phyloP scores from a whole-genome alignment of 2,329 filamentous ascomycete species.

The Penicillium aurantiogriseum region DNA sequence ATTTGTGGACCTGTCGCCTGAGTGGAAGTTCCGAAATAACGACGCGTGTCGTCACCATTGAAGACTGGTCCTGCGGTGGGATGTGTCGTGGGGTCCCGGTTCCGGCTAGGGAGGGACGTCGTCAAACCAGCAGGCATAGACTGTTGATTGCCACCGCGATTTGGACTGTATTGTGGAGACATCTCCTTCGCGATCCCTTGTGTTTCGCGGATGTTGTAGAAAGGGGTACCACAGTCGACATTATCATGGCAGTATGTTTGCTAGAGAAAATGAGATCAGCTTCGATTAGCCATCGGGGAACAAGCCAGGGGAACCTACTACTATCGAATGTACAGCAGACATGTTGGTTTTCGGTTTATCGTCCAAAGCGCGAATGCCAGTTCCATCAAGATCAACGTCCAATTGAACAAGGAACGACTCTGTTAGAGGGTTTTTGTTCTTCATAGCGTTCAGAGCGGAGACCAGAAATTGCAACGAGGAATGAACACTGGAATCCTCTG shows the following conservation, averaged over 20 bases:
- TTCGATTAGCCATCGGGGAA: neutral
- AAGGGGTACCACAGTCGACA: slow-evolving; percentile 8
- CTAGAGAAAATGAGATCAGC: slow-evolving; percentile 13
- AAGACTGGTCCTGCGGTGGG: neutral
- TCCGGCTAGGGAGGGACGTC: slow-evolving; percentile 29
- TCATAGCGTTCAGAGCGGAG: slow-evolving; percentile 84
- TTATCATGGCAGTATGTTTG: slow-evolving; percentile 11
- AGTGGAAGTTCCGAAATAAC: slow-evolving; percentile 12
- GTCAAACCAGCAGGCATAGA: slow-evolving; percentile 6
- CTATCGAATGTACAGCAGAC: slow-evolving; percentile 12
- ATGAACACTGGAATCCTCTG: slow-evolving; percentile 72
- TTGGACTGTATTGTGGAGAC: slow-evolving; percentile 4
- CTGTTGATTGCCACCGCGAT: slow-evolving; percentile 3
- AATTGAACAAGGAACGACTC: slow-evolving; percentile 93
- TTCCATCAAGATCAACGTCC: slow-evolving; percentile 79
- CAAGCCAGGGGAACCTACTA: slow-evolving; percentile 5
- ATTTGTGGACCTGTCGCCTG: slow-evolving; percentile 5
- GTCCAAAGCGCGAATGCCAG: slow-evolving; percentile 32
- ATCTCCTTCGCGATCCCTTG: neutral
- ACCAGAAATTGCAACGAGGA: slow-evolving; percentile 88
- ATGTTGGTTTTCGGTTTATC: slow-evolving; percentile 9
- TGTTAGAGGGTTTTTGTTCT: slow-evolving; percentile 82
- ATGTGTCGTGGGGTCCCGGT: slow-evolving; percentile 15
- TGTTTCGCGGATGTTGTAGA: slow-evolving; percentile 12
- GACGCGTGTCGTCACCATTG: slow-evolving; percentile 2